Percentiles rank a stretch among this genome's conserved stretches.
phyloP scores from a whole-genome alignment of 2,329 filamentous ascomycete genomes.

The Periconia sp. region DNA sequence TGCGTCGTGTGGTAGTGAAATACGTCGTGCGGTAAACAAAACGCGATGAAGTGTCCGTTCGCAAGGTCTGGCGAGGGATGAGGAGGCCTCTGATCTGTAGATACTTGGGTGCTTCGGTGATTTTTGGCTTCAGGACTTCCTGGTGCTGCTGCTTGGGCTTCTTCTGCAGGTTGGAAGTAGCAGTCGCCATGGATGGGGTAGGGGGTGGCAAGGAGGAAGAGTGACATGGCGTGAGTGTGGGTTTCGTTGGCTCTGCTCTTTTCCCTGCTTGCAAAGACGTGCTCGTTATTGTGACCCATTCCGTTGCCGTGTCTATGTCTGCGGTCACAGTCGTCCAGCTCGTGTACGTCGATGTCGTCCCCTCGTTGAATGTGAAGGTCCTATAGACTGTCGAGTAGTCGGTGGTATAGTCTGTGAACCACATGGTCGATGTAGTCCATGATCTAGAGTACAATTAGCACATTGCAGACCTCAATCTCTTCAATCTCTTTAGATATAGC shows the following conservation, averaged over 20 bases:
- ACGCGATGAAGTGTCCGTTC: no score
- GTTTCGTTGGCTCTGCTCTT: neutral
- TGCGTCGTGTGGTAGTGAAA: no score
- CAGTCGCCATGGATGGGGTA: neutral
- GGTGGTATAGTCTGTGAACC: constrained; percentile 1
- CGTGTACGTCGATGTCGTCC: neutral
- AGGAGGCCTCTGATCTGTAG: no score
- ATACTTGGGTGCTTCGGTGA: no score
- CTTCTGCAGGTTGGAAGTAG: no score
- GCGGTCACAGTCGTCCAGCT: neutral
- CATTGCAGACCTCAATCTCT: no score
- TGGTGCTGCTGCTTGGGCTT: no score
- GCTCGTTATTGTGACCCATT: constrained; percentile 8
- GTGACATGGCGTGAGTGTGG: neutral
- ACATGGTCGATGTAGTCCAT: neutral
- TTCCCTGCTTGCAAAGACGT: neutral
- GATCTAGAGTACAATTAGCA: no score
- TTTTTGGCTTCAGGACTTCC: no score
- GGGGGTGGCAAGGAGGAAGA: neutral
- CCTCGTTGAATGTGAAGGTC: neutral
- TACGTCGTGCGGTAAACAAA: no score
- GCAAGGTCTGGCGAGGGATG: no score
- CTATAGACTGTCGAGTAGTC: neutral
- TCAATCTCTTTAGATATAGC: neutral
- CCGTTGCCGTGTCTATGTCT: constrained; percentile 5